Evolutionary conservation across 176 grass and related monocot genomes (phyloP).

Genomic region (Cenchrus americanus): DNA sequence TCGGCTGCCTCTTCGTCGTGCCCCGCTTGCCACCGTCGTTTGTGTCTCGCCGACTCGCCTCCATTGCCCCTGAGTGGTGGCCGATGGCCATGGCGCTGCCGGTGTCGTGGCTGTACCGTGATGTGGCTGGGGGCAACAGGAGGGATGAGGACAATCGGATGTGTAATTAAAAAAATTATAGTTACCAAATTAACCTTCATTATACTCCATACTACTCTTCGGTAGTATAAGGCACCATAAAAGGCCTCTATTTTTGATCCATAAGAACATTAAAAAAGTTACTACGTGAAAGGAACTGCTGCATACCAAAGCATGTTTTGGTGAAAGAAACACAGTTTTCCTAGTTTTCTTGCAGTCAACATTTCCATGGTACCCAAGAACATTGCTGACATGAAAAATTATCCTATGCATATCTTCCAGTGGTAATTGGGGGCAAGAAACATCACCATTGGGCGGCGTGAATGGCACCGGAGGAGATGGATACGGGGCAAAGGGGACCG

Average conservation of each 20-base stretch:
- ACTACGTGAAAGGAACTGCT: constrained; percentile 3
- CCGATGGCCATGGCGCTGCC: no score
- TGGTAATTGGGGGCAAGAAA: constrained; percentile 9
- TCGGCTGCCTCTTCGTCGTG: no score
- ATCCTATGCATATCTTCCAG: not conserved
- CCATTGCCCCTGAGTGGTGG: no score
- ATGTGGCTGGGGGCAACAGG: no score
- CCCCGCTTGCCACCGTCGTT: no score
- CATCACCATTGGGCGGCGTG: constrained; percentile 79
- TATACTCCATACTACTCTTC: no score
- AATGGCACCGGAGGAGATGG: constrained; percentile 73
- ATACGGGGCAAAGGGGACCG: constrained; percentile 92
- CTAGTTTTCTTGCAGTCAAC: not conserved
- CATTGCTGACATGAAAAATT: not conserved
- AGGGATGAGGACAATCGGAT: no score
- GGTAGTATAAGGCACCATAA: no score
- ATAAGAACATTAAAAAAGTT: not conserved
- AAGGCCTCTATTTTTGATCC: not conserved
- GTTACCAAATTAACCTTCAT: no score
- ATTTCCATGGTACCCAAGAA: not conserved
- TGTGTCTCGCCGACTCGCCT: no score
- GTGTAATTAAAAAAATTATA: no score
- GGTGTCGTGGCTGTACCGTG: no score
- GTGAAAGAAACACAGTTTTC: not conserved
- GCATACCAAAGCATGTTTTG: constrained; percentile 21